Evolutionary conservation across 495 filamentous ascomycete genomes (phyloP), one percentile per base, ranked within the genome.

Genomic region (Hypomontagnella submonticulosa): DNA sequence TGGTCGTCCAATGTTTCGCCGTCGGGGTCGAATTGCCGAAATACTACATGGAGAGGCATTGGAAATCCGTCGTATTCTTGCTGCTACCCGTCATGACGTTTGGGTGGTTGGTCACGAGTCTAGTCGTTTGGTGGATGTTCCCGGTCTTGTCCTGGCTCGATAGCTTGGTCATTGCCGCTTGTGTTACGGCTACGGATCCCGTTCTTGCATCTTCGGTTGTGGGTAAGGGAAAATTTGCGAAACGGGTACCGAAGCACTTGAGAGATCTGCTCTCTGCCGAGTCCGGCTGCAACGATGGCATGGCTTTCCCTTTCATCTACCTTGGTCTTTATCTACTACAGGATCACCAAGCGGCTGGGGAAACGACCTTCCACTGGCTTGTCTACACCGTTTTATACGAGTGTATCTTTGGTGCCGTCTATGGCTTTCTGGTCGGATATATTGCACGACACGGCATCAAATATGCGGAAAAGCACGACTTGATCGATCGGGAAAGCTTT

Each of bases 251-350:
- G 15, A 97, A 96, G 79, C 96, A 98, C 86, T 80, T 99, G 75
- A 86, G 96, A 79, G 96, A 99, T 76, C 66, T 99, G 10, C 83
- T 99, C 32, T 98, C 96, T 11, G 94, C 94, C 58, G 96, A 99
- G 76, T 98, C 96, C 1, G 96, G 96, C 19, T 99, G 96, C 82
- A 99, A 99, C 80, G 96, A 99, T 75, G 96, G 96, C 77, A 98
- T 98, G 96, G 95, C 96, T 13, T 99, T 99, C 77, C 96, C 96
- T 5, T 99, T 99, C 78, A 89, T 99, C 73, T 99, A 98, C 75
- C 84, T 98, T 12, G 85, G 89, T 1, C 81, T 96, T 44, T 98
- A 98, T 70, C 84, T 98, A 55, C 91, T 97, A 57, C 85, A 87
- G 16, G 96, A 93, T 71, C 79, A 89, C 52, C 87, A 86, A 3